Conservation (phyloP, 257 asterid species). For the Plantago ovata region DNA sequence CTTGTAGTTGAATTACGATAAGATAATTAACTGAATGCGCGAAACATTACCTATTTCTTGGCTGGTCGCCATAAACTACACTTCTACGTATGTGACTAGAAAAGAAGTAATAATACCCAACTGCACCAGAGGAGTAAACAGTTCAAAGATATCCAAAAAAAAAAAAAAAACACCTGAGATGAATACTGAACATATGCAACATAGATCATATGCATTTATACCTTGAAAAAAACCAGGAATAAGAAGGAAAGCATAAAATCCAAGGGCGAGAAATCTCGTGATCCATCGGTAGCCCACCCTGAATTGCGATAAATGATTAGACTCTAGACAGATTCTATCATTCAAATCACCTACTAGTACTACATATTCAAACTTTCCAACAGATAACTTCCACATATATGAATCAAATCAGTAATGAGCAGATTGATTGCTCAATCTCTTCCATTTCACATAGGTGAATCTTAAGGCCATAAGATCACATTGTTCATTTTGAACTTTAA, state of each 20-base stretch:
- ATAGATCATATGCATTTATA: slow-evolving; percentile 26
- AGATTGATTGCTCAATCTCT: too few species aligned
- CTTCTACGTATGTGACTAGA: slow-evolving; percentile 78
- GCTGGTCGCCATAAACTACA: slow-evolving; percentile 82
- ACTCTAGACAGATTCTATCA: slow-evolving; percentile 30
- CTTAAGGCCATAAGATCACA: too few species aligned
- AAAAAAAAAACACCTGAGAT: slow-evolving; percentile 8
- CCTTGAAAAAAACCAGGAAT: slow-evolving; percentile 96
- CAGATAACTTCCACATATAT: too few species aligned
- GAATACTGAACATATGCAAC: slow-evolving; percentile 4
- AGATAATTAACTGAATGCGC: slow-evolving; percentile 4
- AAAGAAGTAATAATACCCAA: slow-evolving; percentile 81
- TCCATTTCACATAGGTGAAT: too few species aligned
- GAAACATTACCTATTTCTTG: slow-evolving; percentile 74
- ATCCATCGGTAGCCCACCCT: slow-evolving; percentile 97
- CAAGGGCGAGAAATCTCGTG: slow-evolving; percentile 81
- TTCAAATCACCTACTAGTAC: background rate
- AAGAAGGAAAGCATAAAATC: slow-evolving; percentile 75
- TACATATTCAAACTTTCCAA: too few species aligned
- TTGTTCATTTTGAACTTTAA: too few species aligned
- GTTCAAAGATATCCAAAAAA: slow-evolving; percentile 2
- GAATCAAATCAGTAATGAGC: too few species aligned
- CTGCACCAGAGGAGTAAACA: slow-evolving; percentile 43
- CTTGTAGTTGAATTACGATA: too few species aligned
- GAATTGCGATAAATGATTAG: slow-evolving; percentile 43